Evolutionary conservation across 2,329 filamentous ascomycete genomes (phyloP).

Genomic region (Tolypocladium amazonense): DNA sequence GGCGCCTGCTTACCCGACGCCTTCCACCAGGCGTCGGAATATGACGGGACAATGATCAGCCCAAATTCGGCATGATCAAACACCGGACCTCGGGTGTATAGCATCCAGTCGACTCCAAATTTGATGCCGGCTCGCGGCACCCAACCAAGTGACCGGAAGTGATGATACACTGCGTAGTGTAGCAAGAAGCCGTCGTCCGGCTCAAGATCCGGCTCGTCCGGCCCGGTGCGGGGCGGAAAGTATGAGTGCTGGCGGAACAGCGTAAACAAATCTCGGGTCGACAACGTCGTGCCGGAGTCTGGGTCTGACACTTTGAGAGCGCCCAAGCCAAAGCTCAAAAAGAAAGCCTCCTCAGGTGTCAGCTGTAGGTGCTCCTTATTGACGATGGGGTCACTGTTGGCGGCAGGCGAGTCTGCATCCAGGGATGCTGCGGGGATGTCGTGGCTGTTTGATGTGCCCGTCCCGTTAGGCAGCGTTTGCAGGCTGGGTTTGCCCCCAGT

Average conservation of each 20-base stretch:
- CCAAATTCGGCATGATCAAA: slow-evolving; percentile 95
- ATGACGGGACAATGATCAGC: slow-evolving; percentile 73
- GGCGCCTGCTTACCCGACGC: slow-evolving; percentile 38
- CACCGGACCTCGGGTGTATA: slow-evolving; percentile 86
- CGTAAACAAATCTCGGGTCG: slow-evolving; percentile 47
- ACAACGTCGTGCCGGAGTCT: slow-evolving; percentile 30
- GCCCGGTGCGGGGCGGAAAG: slow-evolving; percentile 45
- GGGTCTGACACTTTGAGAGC: slow-evolving; percentile 53
- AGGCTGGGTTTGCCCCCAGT: slow-evolving; percentile 10
- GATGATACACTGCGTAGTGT: slow-evolving; percentile 85
- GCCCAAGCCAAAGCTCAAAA: slow-evolving; percentile 73
- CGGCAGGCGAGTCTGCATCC: not conserved
- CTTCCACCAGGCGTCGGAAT: slow-evolving; percentile 64
- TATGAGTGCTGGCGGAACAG: slow-evolving; percentile 61
- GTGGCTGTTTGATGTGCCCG: slow-evolving; percentile 5
- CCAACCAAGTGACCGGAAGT: slow-evolving; percentile 93
- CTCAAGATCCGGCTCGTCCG: slow-evolving; percentile 32
- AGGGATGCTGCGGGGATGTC: not conserved
- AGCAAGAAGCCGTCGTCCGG: slow-evolving; percentile 79
- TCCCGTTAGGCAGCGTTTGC: slow-evolving; percentile 7
- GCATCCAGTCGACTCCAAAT: slow-evolving; percentile 88
- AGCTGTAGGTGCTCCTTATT: slow-evolving; percentile 82
- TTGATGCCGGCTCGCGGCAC: slow-evolving; percentile 87
- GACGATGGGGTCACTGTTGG: slow-evolving; percentile 15
- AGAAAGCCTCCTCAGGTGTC: slow-evolving; percentile 84